Percentiles rank a stretch among this genome's conserved stretches.
Evolutionary conservation across 2,329 filamentous ascomycete species (phyloP).

Genomic region (Colletotrichum eremochloae): DNA sequence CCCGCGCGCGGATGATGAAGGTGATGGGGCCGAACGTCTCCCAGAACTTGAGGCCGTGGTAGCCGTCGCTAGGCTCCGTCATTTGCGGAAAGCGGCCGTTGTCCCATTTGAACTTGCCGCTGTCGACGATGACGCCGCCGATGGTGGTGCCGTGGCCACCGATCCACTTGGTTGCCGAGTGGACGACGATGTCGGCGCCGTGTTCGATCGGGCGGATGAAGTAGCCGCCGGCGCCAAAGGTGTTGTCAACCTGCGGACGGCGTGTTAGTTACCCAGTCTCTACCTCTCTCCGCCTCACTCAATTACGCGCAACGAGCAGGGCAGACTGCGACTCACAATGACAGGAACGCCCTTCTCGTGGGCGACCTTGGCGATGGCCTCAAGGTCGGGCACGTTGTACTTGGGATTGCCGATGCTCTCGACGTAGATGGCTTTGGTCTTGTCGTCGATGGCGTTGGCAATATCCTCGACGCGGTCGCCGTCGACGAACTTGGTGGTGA

Average conservation of each 20-base stretch:
- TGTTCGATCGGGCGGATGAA: constrained; percentile 89
- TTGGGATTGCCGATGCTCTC: constrained; percentile 95
- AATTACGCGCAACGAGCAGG: background rate
- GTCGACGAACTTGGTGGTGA: constrained; percentile 87
- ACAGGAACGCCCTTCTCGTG: constrained; percentile 76
- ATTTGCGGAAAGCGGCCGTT: constrained; percentile 91
- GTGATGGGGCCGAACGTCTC: constrained; percentile 88
- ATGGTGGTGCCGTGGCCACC: constrained; percentile 95
- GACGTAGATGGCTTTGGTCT: constrained; percentile 91
- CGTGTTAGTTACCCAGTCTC: constrained; percentile 1
- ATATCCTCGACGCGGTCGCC: constrained; percentile 86
- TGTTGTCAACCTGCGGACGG: constrained; percentile 82
- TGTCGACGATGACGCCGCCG: constrained; percentile 86
- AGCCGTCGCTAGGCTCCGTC: constrained; percentile 87
- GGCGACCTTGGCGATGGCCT: constrained; percentile 85
- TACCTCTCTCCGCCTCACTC: background rate
- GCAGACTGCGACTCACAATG: constrained; percentile 59
- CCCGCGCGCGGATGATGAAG: constrained; percentile 87
- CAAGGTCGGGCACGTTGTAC: constrained; percentile 93
- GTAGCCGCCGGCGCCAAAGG: constrained; percentile 93
- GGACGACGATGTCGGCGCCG: constrained; percentile 93
- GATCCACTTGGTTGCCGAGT: constrained; percentile 98
- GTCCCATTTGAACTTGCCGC: constrained; percentile 95
- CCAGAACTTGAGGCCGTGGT: constrained; percentile 95
- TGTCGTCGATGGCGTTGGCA: constrained; percentile 86